Percentiles rank a stretch among this genome's conserved stretches.
Conservation (phyloP, 768 basidiomycete species). For the Hygrophoropsis aurantiaca region DNA sequence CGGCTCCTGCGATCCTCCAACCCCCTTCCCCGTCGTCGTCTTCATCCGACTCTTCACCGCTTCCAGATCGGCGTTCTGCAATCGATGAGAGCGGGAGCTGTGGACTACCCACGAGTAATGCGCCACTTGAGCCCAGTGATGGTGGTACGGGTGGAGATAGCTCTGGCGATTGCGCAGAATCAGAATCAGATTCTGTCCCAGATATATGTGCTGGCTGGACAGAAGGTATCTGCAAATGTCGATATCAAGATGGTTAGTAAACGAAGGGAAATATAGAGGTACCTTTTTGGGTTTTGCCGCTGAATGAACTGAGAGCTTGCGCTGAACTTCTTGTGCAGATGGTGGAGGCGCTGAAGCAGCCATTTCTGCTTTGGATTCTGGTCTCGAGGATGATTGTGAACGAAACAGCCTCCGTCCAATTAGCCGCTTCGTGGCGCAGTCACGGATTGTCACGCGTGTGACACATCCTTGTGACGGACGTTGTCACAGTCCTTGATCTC, state of each 20-base stretch:
- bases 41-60: conserved; percentile 78
- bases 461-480: no score
- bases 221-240: conserved; percentile 27
- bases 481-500: no score
- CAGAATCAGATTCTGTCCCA: conserved; percentile 86
- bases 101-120: conserved; percentile 30
- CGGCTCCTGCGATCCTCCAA: conserved; percentile 55
- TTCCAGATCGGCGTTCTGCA: conserved; percentile 68
- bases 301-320: conserved; percentile 80
- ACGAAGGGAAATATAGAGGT: conserved; percentile 5
- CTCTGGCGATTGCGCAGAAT: conserved; percentile 65
- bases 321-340: conserved; percentile 81
- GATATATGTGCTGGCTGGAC: conserved; percentile 44
- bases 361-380: background rate
- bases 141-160: conserved; percentile 37
- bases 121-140: conserved; percentile 31
- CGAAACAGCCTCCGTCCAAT: no score
- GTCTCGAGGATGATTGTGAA: no score
- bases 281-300: conserved; percentile 54
- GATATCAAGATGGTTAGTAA: conserved; percentile 14
- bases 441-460: no score
- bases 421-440: no score
- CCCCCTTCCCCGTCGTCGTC: conserved; percentile 69
- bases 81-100: conserved; percentile 71
- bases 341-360: conserved; percentile 43